Evolutionary conservation across 2,329 filamentous ascomycete genomes (phyloP), one percentile per base, ranked within the genome.

Genomic region (Colletotrichum sp.): DNA sequence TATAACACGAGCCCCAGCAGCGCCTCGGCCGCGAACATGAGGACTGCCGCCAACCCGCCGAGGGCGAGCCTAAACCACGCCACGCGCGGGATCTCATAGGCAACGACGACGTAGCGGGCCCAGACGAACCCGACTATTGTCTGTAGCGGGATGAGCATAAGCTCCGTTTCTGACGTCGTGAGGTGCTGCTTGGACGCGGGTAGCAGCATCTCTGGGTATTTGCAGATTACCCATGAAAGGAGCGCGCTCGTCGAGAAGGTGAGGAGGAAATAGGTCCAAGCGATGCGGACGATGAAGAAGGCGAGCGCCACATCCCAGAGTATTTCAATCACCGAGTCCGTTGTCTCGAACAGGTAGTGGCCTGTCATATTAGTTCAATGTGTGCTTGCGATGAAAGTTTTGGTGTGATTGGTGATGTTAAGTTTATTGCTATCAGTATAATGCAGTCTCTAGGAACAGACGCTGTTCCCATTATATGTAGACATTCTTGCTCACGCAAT

Each of bases 221-320:
- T 39, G 44, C 34, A 68, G 16, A 48, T 28, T 15, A 73, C 39
- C 71, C 71, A 77, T 27, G 67, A 36, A 13, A 81, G 69, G 27
- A 79, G 22, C n/a, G 74, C 55, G 30, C 78, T 77, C 6, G 81
- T 79, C 30, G 76, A 19, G 68, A 82, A 80, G 28, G 78, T 79
- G 68, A 84, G 78, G 22, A 77, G 13, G 67, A 83, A 81, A 74
- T 86, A 84, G 66, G 80, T 73, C 61, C 82, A 78, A 30, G 81
- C 81, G 57, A 83, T 78, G 67, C 82, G 79, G 66, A 83, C 48
- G 78, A 84, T 78, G 79, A 84, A 85, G 71, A 84, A 80, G 44
- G 81, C 80, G 15, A 86, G 79, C 55, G 83, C 81, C 22, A 85
- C 77, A 78, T 85, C 82, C 83, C 84, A 86, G 70, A 86, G 80